Evolutionary conservation across 768 basidiomycete species (phyloP).

Genomic region (Cystofilobasidium macerans): DNA sequence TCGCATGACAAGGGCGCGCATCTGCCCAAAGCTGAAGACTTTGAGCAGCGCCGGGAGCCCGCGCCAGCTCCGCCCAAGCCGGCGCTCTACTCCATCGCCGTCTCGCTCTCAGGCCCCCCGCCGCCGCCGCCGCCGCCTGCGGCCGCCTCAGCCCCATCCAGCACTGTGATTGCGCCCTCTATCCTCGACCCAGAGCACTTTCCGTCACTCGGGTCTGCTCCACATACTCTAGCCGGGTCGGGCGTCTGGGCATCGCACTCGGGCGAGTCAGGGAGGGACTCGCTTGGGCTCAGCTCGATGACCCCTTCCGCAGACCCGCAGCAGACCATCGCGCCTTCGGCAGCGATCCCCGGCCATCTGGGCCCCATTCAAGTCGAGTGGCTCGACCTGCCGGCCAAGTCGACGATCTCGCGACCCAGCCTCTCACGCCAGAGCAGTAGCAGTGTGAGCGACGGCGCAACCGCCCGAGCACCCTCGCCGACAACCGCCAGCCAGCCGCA

Average conservation of each 20-base stretch:
- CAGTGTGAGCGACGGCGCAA: background rate
- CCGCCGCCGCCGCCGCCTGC: background rate
- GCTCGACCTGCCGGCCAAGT: slow-evolving; percentile 9
- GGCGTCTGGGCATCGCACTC: too few relatives aligned
- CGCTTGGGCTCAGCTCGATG: too few relatives aligned
- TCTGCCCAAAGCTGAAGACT: background rate
- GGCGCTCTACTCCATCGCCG: slow-evolving; percentile 15
- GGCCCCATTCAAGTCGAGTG: slow-evolving; percentile 13
- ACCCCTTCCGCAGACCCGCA: too few relatives aligned
- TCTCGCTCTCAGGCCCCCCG: slow-evolving; percentile 7
- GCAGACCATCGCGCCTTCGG: too few relatives aligned
- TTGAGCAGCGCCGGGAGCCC: background rate
- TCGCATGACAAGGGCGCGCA: background rate
- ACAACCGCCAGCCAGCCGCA: background rate
- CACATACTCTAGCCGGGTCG: too few relatives aligned
- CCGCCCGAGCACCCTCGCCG: background rate
- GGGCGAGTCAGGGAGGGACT: background rate
- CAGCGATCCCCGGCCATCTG: background rate
- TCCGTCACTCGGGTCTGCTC: background rate
- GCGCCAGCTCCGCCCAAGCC: background rate
- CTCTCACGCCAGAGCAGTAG: background rate
- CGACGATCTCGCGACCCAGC: background rate
- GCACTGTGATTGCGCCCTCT: background rate
- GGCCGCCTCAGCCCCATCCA: background rate
- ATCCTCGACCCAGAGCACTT: slow-evolving; percentile 3